These are phyloP conservation scores for Mollisiaceae sp. DNA, from an alignment of 2,329 filamentous ascomycete genomes.

Conservation along the genomic window DNA sequence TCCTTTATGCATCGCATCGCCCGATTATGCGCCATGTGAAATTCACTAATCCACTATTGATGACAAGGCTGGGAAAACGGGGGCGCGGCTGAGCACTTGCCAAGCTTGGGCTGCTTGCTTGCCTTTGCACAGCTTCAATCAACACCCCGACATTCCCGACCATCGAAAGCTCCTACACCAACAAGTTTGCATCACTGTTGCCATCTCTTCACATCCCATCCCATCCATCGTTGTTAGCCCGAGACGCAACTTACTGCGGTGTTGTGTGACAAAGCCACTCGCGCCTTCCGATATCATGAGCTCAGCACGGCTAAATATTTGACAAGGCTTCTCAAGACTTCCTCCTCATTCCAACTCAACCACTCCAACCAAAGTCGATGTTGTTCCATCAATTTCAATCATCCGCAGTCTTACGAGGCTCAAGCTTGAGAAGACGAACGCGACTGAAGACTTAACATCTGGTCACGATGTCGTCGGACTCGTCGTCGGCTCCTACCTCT, in stretches of 20 bases:
- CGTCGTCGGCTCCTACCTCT: conserved; percentile 19
- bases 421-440: conserved; percentile 20
- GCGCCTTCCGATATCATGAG: conserved; percentile 10
- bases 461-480: conserved; percentile 22
- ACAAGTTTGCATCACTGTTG: not conserved
- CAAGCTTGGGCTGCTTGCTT: conserved; percentile 6
- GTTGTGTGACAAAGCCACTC: conserved; percentile 24
- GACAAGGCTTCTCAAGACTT: conserved; percentile 12
- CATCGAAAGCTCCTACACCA: not conserved
- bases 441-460: conserved; percentile 18
- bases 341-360: conserved; percentile 12
- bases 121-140: conserved; percentile 1
- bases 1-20: conserved; percentile 16
- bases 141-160: not conserved
- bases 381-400: conserved; percentile 18
- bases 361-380: conserved; percentile 22
- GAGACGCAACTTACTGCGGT: conserved; percentile 8
- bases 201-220: not conserved
- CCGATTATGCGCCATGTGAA: conserved; percentile 13
- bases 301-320: conserved; percentile 21
- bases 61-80: conserved; percentile 17
- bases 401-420: conserved; percentile 22
- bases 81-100: conserved; percentile 16
- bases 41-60: not conserved
- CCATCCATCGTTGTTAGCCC: conserved; percentile 3